A percentile compares a stretch with the other conserved stretches of the same genome.
Conservation (phyloP, 345 rosid genomes). For the Isatis tinctoria region DNA sequence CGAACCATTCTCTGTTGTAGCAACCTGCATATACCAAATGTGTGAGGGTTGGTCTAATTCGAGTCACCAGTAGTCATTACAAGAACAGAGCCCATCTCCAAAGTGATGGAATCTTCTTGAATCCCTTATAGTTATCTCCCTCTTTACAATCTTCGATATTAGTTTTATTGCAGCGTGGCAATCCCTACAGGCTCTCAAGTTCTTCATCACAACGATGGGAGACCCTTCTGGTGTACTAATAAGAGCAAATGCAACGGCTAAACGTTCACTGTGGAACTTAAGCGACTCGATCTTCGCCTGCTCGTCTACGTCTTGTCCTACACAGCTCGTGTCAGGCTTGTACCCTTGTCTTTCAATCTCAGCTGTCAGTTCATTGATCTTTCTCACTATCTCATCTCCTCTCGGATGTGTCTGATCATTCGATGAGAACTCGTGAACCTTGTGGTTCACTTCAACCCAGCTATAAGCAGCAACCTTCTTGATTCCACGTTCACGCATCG, state of each 20-base stretch:
- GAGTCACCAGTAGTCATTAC: slow-evolving; percentile 77
- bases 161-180: slow-evolving; percentile 88
- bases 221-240: slow-evolving; percentile 72
- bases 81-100: slow-evolving; percentile 66
- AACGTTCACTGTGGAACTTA: slow-evolving; percentile 69
- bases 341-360: slow-evolving; percentile 71
- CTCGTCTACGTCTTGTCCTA: slow-evolving; percentile 63
- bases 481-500: slow-evolving; percentile 75
- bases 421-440: slow-evolving; percentile 57
- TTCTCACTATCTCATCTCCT: slow-evolving; percentile 44
- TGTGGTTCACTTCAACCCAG: slow-evolving; percentile 77
- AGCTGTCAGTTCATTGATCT: slow-evolving; percentile 47
- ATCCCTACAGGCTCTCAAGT: slow-evolving; percentile 76
- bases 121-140: slow-evolving; percentile 84
- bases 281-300: slow-evolving; percentile 63
- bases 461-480: slow-evolving; percentile 69
- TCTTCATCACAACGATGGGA: slow-evolving; percentile 78
- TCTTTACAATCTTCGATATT: slow-evolving; percentile 64
- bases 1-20: background rate
- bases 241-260: slow-evolving; percentile 82
- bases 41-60: background rate
- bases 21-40: background rate
- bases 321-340: slow-evolving; percentile 65
- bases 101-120: slow-evolving; percentile 89
- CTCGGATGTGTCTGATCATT: slow-evolving; percentile 62